Evolutionary conservation across 441 rosid genomes (phyloP).

Genomic region (Mallotus repandus): DNA sequence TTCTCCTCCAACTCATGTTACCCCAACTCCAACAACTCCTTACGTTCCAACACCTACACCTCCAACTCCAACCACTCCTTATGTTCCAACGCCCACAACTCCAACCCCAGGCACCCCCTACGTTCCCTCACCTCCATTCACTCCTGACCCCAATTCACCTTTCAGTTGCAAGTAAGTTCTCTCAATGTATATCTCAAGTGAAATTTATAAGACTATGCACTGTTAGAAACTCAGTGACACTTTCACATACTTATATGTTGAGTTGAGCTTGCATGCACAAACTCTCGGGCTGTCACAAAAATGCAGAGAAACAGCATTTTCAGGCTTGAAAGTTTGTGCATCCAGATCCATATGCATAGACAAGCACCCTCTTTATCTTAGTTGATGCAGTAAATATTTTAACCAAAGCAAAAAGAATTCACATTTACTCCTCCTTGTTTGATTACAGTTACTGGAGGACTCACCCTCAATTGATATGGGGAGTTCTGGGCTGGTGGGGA

Average conservation of each 20-base stretch:
- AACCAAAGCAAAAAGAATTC: neutral
- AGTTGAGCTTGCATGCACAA: neutral
- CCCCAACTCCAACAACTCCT: neutral
- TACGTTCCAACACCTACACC: constrained; percentile 20
- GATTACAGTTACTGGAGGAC: constrained; percentile 34
- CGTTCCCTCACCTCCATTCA: constrained; percentile 30
- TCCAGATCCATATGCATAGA: too few relatives aligned
- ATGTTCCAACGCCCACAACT: constrained; percentile 24
- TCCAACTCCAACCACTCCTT: constrained; percentile 18
- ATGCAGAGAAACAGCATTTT: neutral
- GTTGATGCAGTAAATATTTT: neutral
- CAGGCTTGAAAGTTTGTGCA: too few relatives aligned
- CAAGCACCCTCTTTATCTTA: neutral
- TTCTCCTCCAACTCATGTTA: constrained; percentile 13
- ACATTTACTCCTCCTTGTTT: neutral
- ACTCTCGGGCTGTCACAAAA: neutral
- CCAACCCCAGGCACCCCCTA: constrained; percentile 15
- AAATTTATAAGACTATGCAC: neutral
- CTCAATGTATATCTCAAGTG: too few relatives aligned
- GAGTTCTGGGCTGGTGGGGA: constrained; percentile 34
- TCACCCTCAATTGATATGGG: constrained; percentile 31
- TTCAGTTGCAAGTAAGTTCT: constrained; percentile 32
- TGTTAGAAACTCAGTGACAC: too few relatives aligned
- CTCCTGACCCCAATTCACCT: constrained; percentile 34
- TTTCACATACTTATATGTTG: too few relatives aligned